Conservation (phyloP, 805 yeast species). For the Hanseniaspora thailandica region DNA sequence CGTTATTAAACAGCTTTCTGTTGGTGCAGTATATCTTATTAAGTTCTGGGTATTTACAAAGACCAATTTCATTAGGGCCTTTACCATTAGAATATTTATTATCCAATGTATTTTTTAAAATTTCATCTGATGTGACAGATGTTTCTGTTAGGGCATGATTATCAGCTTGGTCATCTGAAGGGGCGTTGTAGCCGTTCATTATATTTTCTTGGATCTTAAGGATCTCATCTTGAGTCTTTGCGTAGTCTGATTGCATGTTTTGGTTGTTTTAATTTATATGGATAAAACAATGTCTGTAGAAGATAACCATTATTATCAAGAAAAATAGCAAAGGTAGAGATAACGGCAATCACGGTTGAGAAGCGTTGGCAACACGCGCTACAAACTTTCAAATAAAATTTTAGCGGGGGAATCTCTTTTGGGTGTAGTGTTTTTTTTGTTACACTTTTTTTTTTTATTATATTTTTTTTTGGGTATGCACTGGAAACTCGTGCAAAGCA, state of each 20-base stretch:
- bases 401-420: too few species aligned
- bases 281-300: too few species aligned
- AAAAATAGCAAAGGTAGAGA: not conserved
- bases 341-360: too few species aligned
- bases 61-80: not conserved
- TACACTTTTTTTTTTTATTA: too few species aligned
- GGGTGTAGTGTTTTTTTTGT: too few species aligned
- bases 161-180: constrained; percentile 16
- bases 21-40: not conserved
- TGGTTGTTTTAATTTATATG: too few species aligned
- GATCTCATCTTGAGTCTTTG: constrained; percentile 27
- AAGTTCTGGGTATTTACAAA: constrained; percentile 3
- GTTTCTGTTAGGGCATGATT: not conserved
- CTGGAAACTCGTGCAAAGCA: too few species aligned
- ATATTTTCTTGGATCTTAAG: constrained; percentile 28
- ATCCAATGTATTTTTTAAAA: not conserved
- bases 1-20: not conserved
- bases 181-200: constrained; percentile 19
- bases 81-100: not conserved
- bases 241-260: constrained; percentile 11
- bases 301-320: too few species aligned
- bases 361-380: too few species aligned
- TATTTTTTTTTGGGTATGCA: not conserved
- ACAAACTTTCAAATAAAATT: too few species aligned
- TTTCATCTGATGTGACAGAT: not conserved